Evolutionary conservation across 192 early-diverging fungal species (phyloP).

Genomic region (Podila verticillata): DNA sequence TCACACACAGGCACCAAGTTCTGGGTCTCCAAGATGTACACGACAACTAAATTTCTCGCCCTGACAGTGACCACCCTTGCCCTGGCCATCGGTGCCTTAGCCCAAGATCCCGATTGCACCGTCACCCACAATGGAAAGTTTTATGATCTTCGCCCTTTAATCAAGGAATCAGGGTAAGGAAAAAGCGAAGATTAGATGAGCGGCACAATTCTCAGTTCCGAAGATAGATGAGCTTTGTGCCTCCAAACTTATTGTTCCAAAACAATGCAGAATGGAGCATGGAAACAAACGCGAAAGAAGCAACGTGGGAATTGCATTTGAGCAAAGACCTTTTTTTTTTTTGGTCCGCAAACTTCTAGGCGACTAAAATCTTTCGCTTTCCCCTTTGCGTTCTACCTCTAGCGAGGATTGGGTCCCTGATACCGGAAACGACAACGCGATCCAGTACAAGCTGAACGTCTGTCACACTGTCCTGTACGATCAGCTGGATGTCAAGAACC

Average conservation of each 20-base stretch:
- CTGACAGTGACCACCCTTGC: constrained; percentile 12
- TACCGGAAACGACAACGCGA: constrained; percentile 21
- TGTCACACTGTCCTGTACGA: constrained; percentile 30
- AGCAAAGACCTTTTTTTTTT: no score
- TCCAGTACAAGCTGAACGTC: constrained; percentile 29
- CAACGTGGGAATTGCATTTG: background rate
- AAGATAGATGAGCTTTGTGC: background rate
- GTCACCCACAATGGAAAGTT: constrained; percentile 41
- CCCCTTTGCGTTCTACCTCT: background rate
- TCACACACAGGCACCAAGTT: no score
- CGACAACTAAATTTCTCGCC: background rate
- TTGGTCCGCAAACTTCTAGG: background rate
- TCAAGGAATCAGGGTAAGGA: constrained; percentile 40
- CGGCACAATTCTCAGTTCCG: no score
- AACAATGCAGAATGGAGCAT: background rate
- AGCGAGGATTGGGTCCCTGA: constrained; percentile 41
- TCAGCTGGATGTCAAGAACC: constrained; percentile 38
- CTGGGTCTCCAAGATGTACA: background rate
- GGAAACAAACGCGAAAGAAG: no score
- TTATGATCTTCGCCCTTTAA: constrained; percentile 41
- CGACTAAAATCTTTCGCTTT: background rate
- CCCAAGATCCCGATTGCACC: constrained; percentile 33
- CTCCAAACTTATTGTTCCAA: background rate
- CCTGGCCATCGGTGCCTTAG: constrained; percentile 9
- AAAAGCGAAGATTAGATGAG: background rate